These are phyloP conservation scores for Mentha longifolia DNA, from an alignment of 257 asterid genomes.

Conservation along the genomic window DNA sequence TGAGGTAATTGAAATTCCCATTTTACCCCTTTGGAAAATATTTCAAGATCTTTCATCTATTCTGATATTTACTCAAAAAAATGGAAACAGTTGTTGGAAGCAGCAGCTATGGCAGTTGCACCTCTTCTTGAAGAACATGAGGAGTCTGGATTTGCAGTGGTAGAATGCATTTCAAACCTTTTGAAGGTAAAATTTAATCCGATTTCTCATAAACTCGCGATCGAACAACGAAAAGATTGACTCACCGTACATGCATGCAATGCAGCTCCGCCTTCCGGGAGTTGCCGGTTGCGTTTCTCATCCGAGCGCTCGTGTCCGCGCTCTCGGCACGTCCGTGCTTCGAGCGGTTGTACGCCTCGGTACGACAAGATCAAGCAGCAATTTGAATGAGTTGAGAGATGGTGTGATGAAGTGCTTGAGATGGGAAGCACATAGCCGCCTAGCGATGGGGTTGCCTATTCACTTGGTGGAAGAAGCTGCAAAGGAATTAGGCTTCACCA, in stretches of 20 bases:
- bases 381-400: conserved; percentile 50
- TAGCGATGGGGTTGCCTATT: conserved; percentile 58
- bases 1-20: conserved; percentile 51
- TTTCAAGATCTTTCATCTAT: too few relatives aligned
- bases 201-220: not conserved
- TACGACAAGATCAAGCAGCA: conserved; percentile 41
- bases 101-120: conserved; percentile 78
- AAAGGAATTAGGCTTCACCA: conserved; percentile 65
- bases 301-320: conserved; percentile 87
- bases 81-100: conserved; percentile 67
- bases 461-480: conserved; percentile 66
- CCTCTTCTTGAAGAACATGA: conserved; percentile 75
- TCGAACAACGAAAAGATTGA: too few relatives aligned
- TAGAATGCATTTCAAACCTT: conserved; percentile 70
- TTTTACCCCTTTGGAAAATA: too few relatives aligned
- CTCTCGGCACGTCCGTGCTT: conserved; percentile 80
- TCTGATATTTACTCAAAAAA: too few relatives aligned
- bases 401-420: conserved; percentile 71
- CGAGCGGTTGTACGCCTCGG: conserved; percentile 60
- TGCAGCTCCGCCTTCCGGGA: conserved; percentile 86
- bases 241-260: not conserved
- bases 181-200: conserved; percentile 54
- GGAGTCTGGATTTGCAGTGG: conserved; percentile 74
- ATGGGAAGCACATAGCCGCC: conserved; percentile 78
- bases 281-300: conserved; percentile 76